phyloP scores from a whole-genome alignment of 345 rosid species.

The Pelargonium nanum region DNA sequence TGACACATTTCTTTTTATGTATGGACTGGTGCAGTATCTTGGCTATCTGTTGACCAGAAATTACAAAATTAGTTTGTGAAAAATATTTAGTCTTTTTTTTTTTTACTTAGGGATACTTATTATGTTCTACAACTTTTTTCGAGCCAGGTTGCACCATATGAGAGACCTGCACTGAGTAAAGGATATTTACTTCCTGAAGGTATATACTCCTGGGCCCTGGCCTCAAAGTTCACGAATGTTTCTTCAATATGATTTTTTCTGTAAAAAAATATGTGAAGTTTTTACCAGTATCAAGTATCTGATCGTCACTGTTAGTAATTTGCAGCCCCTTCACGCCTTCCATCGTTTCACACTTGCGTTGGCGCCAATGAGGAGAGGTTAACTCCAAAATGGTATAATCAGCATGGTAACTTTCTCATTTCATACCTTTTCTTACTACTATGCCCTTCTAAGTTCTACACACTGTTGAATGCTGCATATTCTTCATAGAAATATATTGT shows the following conservation, averaged over 20 bases:
- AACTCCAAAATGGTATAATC: slow-evolving; percentile 85
- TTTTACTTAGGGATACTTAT: not conserved
- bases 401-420: slow-evolving; percentile 46
- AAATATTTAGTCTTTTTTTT: not conserved
- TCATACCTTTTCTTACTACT: not conserved
- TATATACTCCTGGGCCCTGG: slow-evolving; percentile 14
- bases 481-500: too few species aligned
- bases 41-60: too few species aligned
- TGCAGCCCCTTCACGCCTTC: slow-evolving; percentile 89
- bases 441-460: too few species aligned
- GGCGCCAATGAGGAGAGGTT: slow-evolving; percentile 86
- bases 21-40: too few species aligned
- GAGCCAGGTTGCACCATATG: slow-evolving; percentile 71
- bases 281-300: not conserved
- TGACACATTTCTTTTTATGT: too few species aligned
- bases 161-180: slow-evolving; percentile 92
- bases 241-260: not conserved
- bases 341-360: slow-evolving; percentile 95
- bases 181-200: slow-evolving; percentile 83
- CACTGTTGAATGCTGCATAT: not conserved
- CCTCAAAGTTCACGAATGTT: not conserved
- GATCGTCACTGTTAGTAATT: slow-evolving; percentile 8
- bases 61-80: too few species aligned
- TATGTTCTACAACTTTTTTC: slow-evolving; percentile 4
- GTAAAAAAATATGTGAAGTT: not conserved